phyloP scores from a whole-genome alignment of 225 moss, liverwort and hornwort genomes.

The Bryum argenteum region DNA sequence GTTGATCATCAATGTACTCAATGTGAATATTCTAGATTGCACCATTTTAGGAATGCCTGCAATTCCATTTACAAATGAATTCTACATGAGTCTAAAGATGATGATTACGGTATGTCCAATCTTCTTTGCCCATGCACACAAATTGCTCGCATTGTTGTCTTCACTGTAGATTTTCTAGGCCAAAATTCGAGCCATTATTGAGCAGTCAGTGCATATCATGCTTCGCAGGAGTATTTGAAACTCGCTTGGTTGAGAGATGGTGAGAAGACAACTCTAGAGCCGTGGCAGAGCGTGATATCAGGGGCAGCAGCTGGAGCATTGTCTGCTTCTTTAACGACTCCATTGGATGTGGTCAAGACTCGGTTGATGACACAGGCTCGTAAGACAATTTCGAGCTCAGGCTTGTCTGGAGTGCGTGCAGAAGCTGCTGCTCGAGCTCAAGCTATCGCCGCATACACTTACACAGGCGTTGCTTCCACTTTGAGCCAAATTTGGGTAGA shows the following conservation, averaged over 20 bases:
- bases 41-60: too few relatives aligned
- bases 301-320: conserved; percentile 76
- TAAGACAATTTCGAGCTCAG: conserved; percentile 48
- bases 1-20: too few relatives aligned
- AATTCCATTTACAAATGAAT: too few relatives aligned
- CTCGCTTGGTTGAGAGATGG: conserved; percentile 67
- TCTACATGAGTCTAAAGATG: too few relatives aligned
- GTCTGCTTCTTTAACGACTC: conserved; percentile 73
- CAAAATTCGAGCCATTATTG: too few relatives aligned
- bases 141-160: too few relatives aligned
- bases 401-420: conserved; percentile 57
- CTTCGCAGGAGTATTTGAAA: conserved; percentile 77
- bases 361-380: conserved; percentile 81
- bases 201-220: conserved; percentile 5
- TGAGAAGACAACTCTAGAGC: conserved; percentile 53
- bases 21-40: too few relatives aligned
- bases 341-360: conserved; percentile 86
- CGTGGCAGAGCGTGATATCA: conserved; percentile 79
- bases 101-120: too few relatives aligned
- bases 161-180: too few relatives aligned
- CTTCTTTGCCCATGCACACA: too few relatives aligned
- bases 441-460: conserved; percentile 69
- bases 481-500: conserved; percentile 71
- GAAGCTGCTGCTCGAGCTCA: conserved; percentile 81
- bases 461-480: conserved; percentile 68